These are phyloP conservation scores for Chenopodium suecicum DNA, from an alignment of 148 eudicot species.

Conservation along the genomic window DNA sequence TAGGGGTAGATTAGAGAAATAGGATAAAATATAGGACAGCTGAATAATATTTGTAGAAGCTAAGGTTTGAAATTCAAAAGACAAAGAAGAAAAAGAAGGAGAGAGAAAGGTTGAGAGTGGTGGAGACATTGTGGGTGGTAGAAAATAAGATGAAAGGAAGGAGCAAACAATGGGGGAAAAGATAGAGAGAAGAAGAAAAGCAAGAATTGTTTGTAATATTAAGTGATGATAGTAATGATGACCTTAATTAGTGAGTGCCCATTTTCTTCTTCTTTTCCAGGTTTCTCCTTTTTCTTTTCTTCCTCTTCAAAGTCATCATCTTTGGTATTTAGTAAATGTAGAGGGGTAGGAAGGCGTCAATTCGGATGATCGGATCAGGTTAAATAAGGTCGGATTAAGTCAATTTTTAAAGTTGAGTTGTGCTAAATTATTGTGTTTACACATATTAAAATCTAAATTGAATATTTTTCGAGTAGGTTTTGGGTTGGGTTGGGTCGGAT, in stretches of 20 bases:
- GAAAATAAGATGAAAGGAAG: not conserved
- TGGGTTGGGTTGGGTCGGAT: too few species aligned
- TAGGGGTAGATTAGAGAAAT: not conserved
- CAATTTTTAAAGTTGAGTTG: too few species aligned
- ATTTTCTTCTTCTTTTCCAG: not conserved
- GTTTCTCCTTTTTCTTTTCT: not conserved
- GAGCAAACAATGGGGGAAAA: not conserved
- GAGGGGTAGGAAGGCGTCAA: too few species aligned
- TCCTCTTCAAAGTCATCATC: not conserved
- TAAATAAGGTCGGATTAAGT: too few species aligned
- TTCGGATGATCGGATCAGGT: too few species aligned
- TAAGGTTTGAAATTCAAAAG: slow-evolving; percentile 30
- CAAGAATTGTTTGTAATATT: slow-evolving; percentile 25
- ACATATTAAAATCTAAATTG: too few species aligned
- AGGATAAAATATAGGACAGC: slow-evolving; percentile 11
- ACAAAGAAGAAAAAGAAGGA: slow-evolving; percentile 22
- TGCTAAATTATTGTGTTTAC: too few species aligned
- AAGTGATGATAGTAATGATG: slow-evolving; percentile 38
- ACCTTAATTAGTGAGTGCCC: slow-evolving; percentile 31
- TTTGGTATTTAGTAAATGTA: too few species aligned
- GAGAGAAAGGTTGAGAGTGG: slow-evolving; percentile 30
- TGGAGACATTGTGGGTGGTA: slow-evolving; percentile 27
- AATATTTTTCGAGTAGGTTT: too few species aligned
- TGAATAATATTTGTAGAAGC: slow-evolving; percentile 16
- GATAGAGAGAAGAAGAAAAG: slow-evolving; percentile 15